Evolutionary conservation across 495 filamentous ascomycete genomes (phyloP), one percentile per base, ranked within the genome.

Genomic region (Tuber umbilicatum): DNA sequence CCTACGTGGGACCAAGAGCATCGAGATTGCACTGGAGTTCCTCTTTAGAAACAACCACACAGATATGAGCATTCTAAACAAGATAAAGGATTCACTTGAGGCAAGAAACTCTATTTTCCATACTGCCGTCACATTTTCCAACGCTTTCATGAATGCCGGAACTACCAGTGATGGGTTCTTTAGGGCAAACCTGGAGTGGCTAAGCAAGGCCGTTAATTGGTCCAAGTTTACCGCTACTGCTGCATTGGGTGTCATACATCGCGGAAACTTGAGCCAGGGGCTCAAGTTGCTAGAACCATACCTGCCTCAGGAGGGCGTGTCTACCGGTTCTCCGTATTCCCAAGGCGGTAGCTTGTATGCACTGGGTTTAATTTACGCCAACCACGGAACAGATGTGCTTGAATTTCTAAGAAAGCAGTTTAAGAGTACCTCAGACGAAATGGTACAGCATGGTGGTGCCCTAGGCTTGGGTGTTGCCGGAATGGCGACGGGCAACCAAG

Each of bases 141-240:
- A 97, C 82, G 96, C 93, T 19, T 98, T 99, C 84, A 99, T 98
- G 94, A 95, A 99, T 81, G 93, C 96, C n/a, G 96, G 96, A 45
- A 98, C 96, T 12, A 97, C 94, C 0, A 94, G 94, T 76, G 96
- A 98, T 83, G 93, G 91, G 79, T 99, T 98, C 86, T 97, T 98
- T 87, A 88, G 96, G 3, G 94, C 97, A 77, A 99, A 98, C 76
- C 84, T 99, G 40, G 96, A 99, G 70, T 99, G 96, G 96, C 87
- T 99, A 14, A 93, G 94, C 43, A 99, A 98, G 85, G 96, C 96
- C 68, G 93, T 98, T 23, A 99, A 99, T 85, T 99, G 96, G 96
- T 97, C 95, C 73, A 99, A 99, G 82, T 99, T 99, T 83, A 97
- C 96, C 1, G 96, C 96, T 9, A 99, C 96, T 17, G 96, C 96